Base-by-base conservation (phyloP, 78 protist species). In the Anaeramoeba flamelloides region DNA sequence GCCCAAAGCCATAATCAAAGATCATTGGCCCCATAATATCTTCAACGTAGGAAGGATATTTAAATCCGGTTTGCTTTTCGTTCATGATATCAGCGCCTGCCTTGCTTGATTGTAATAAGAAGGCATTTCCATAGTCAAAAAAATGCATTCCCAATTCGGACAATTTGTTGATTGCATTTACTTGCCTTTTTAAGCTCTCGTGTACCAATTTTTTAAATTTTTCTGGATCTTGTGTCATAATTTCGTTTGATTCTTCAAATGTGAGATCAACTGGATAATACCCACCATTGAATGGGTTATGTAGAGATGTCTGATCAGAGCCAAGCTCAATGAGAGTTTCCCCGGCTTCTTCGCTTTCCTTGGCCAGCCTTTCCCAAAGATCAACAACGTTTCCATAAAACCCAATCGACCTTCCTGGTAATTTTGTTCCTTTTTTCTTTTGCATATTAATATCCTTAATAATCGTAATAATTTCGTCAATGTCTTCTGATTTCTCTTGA, bases 221-320 rank as follows among this genome's bases (percentile, higher is more conserved):
- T 0, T 1, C 78, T 41, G 94, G 93, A 2, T 88, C 86, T 38
- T 87, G 39, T 38, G 83, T 88, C 93, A 91, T 91, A 80, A 90
- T 74, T 8, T n/a, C 40, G 53, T 90, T 89, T 4, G 92, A 39
- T 74, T 91, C 91, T 17, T 91, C 93, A n/a, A 87, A 89, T 38
- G 92, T 8, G 76, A 82, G 22, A 36, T 83, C 75, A 1, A 2
- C 77, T n/a, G 95, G 95, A 81, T 91, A 92, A 79, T 92, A 92
- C 36, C 95, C 95, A 38, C 95, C 95, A 41, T 86, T 64, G 86
- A 39, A 92, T 40, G 95, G 94, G 31, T 90, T 91, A 86, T 92
- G 95, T 22, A 90, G 89, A 31, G 94, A 90, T 36, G 36, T 37
- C 17, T 76, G 78, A 76, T 37, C 78, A 76, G 92, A 87, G 30